Conservation (phyloP, 148 eudicot genomes). For the Vaccinium corymbosum region DNA sequence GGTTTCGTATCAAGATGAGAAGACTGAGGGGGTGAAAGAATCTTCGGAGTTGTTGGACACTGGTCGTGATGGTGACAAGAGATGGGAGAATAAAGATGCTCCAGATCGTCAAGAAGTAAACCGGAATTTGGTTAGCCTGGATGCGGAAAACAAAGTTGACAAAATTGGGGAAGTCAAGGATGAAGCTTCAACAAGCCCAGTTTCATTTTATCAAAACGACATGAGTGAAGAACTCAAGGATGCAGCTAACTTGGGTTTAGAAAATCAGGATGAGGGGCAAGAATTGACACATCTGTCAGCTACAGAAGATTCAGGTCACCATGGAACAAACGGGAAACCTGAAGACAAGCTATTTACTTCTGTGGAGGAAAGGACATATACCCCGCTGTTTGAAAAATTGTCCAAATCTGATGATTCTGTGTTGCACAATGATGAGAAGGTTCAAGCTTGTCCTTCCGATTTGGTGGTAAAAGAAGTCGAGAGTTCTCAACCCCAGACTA, state of each 20-base stretch:
- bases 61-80: constrained; percentile 19
- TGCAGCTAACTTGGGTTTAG: constrained; percentile 7
- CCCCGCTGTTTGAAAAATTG: constrained; percentile 20
- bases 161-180: not conserved
- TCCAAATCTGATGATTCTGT: constrained; percentile 19
- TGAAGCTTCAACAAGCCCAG: constrained; percentile 3
- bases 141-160: constrained; percentile 22
- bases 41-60: not conserved
- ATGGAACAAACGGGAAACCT: constrained; percentile 15
- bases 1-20: not conserved
- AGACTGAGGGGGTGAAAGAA: not conserved
- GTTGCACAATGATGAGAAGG: constrained; percentile 22
- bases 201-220: constrained; percentile 1
- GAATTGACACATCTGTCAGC: constrained; percentile 11
- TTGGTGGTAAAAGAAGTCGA: constrained; percentile 18
- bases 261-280: constrained; percentile 4
- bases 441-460: constrained; percentile 23
- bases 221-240: constrained; percentile 8
- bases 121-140: constrained; percentile 12
- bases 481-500: constrained; percentile 22
- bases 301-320: constrained; percentile 3
- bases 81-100: constrained; percentile 23
- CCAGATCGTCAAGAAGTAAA: constrained; percentile 22
- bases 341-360: constrained; percentile 20
- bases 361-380: constrained; percentile 25